Percentiles rank a stretch among this genome's conserved stretches.
phyloP scores from a whole-genome alignment of 2,329 filamentous ascomycete genomes.

The Aspergillus latus region DNA sequence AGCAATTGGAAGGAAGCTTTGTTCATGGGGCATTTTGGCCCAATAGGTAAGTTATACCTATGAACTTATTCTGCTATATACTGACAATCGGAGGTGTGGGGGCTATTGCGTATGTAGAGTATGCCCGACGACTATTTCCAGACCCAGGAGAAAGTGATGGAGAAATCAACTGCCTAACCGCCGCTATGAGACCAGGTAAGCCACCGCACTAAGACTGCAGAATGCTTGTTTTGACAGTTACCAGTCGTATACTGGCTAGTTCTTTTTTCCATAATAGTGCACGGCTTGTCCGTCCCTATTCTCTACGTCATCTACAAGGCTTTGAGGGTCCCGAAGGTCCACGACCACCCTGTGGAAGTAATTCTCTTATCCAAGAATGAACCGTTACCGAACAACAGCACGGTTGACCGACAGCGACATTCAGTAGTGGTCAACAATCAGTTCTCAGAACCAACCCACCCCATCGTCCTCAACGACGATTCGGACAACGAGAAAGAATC shows the following conservation, averaged over 20 bases:
- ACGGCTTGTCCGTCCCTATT: slow-evolving; percentile 40
- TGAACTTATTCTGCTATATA: background rate
- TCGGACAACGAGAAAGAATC: slow-evolving; percentile 12
- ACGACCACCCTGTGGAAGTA: slow-evolving; percentile 37
- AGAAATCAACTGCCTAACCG: slow-evolving; percentile 43
- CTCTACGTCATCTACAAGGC: slow-evolving; percentile 35
- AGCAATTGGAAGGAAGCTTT: slow-evolving; percentile 59
- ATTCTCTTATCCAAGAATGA: slow-evolving; percentile 36
- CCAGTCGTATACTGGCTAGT: slow-evolving; percentile 50
- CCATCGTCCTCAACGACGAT: slow-evolving; percentile 9
- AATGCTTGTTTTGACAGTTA: background rate
- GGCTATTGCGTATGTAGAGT: slow-evolving; percentile 49
- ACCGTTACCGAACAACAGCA: slow-evolving; percentile 37
- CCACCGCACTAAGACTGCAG: background rate
- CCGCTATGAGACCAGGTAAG: slow-evolving; percentile 42
- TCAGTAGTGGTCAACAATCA: slow-evolving; percentile 38
- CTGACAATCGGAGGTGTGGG: slow-evolving; percentile 38
- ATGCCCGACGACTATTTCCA: slow-evolving; percentile 46
- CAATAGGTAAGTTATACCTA: slow-evolving; percentile 35
- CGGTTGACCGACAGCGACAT: slow-evolving; percentile 26
- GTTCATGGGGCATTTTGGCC: slow-evolving; percentile 60
- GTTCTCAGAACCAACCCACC: slow-evolving; percentile 27
- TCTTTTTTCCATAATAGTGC: slow-evolving; percentile 41
- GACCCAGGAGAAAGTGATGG: slow-evolving; percentile 39
- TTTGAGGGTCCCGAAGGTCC: slow-evolving; percentile 31